Conservation (phyloP, 192 early-diverging fungal genomes). For the Podila horticola region DNA sequence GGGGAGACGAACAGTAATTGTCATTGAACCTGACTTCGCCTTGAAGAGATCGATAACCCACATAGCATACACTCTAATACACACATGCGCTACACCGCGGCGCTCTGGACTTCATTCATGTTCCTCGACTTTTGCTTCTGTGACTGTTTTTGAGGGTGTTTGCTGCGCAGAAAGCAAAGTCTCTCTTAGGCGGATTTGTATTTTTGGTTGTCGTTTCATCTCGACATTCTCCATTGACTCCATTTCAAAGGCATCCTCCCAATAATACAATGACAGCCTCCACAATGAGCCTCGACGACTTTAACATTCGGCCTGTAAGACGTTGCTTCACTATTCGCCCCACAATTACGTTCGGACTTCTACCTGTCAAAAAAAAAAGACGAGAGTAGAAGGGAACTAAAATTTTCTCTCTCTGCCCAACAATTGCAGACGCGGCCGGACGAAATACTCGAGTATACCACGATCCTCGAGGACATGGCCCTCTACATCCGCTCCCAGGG, state of each 20-base stretch:
- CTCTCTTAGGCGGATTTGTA: too few species aligned
- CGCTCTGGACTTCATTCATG: too few species aligned
- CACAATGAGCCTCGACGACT: constrained; percentile 23
- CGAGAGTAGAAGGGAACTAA: not conserved
- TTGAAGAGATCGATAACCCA: not conserved
- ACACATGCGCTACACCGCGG: too few species aligned
- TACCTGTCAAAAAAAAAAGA: not conserved
- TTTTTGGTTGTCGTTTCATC: too few species aligned
- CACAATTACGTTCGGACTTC: not conserved
- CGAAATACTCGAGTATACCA: constrained; percentile 18
- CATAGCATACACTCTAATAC: too few species aligned
- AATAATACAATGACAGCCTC: too few species aligned
- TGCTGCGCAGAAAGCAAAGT: too few species aligned
- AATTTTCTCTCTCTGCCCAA: not conserved
- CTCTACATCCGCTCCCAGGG: constrained; percentile 9
- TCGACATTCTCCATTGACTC: too few species aligned
- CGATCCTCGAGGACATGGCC: constrained; percentile 23
- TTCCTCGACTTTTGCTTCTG: too few species aligned
- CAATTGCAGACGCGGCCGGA: constrained; percentile 12
- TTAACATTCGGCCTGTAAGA: constrained; percentile 32
- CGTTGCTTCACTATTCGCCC: not conserved
- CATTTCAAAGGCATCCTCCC: too few species aligned
- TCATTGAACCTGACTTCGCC: not conserved
- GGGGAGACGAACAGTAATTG: not conserved
- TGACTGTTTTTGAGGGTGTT: too few species aligned